Base-by-base conservation (phyloP, 2,329 filamentous ascomycete species). In the Xylariaceae sp. region DNA sequence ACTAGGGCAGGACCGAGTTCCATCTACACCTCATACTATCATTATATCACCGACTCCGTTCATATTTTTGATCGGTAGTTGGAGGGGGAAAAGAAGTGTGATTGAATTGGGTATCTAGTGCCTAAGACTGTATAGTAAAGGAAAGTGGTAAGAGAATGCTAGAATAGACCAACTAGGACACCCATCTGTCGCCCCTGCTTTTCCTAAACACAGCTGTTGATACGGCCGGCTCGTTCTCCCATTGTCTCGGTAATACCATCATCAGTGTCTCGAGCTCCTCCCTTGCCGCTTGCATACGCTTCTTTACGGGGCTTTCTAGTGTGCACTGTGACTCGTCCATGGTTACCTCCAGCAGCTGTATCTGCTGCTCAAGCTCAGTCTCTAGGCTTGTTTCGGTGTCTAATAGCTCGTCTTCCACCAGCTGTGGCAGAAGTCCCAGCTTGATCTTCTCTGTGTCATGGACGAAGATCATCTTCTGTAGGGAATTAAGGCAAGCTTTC, bases 401-500 rank as follows among this genome's bases (percentile, higher is more conserved):
- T 29, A 43, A 26, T 29, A 57, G 58, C 26, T 56, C 62, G 29
- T 73, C 71, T 49, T 71, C 69, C 1, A 70, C 47, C 1, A 73
- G 61, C 19, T 67, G 61, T 7, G 69, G 62, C 12, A 60, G 51
- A 6, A 59, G 48, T 8, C 68, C 67, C 6, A 67, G 55, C n/a
- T 63, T 63, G 37, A 64, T 37, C 26, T 65, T 61, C 7, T 72
- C 68, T 4, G 67, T 65, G 31, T 61, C 65, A 44, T 72, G 66
- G 16, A 72, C 71, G 43, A 73, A 72, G 50, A 69, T 69, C n/a
- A 73, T 61, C 57, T 67, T 68, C 43, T 71, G 50, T 6, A 73
- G 37, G 0, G 64, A 63, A n/a, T 63, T 60, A 8, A 69, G 53
- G 16, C 67, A 65, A 14, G 65, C 56, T 21, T 67, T 67, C 49